Conservation (phyloP, 169 alveolate genomes). For the Plasmodium inui region DNA sequence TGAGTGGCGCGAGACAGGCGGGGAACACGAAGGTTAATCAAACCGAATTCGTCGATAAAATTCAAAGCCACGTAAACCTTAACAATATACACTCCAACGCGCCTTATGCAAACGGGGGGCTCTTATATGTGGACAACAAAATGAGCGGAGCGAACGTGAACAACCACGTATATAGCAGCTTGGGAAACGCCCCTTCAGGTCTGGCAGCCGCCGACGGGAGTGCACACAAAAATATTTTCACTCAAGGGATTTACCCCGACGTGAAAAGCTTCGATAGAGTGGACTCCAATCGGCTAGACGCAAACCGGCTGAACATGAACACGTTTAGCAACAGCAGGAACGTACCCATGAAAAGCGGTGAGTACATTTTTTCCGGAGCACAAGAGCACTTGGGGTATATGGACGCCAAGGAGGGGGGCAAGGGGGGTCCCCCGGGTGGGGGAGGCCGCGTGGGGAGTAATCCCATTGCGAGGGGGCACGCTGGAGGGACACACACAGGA, state of each 20-base stretch:
- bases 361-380: background rate
- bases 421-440: background rate
- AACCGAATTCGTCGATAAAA: conserved; percentile 7
- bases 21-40: conserved; percentile 14
- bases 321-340: conserved; percentile 38
- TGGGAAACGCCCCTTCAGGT: background rate
- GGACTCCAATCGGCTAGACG: background rate
- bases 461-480: background rate
- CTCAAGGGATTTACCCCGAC: conserved; percentile 21
- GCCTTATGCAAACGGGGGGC: background rate
- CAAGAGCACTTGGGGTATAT: conserved; percentile 18
- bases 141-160: background rate
- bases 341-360: conserved; percentile 17
- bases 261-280: conserved; percentile 16
- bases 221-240: background rate
- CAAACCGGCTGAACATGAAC: conserved; percentile 14
- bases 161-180: background rate
- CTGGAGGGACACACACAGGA: no score
- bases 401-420: background rate
- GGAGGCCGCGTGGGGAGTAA: conserved; percentile 9
- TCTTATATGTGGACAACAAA: conserved; percentile 10
- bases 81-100: background rate
- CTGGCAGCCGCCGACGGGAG: background rate
- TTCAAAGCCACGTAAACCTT: conserved; percentile 13
- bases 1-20: conserved; percentile 6